Base-by-base conservation (phyloP, 2,329 filamentous ascomycete genomes). In the Penicillium sp. region DNA sequence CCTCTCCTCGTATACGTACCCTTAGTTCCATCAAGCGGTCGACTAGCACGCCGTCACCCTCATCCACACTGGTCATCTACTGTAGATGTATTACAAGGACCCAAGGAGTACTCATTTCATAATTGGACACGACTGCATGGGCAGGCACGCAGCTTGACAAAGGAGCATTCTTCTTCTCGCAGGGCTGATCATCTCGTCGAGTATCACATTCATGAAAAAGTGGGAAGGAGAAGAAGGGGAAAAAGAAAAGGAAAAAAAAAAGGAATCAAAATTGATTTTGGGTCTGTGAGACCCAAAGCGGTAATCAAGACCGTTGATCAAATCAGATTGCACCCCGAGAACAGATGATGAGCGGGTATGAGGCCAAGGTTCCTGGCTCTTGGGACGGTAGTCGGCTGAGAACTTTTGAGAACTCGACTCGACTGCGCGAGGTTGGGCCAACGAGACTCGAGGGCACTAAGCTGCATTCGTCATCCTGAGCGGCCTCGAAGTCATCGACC, bases 321-420 rank as follows among this genome's bases (percentile, higher is more conserved):
- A 46, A 27, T 39, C 39, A 35, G 42, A 51, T 55, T 45, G 44
- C 39, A 29, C 46, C 43, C 35, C 49, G 39, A 29, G 35, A 45
- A 43, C 53, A 57, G 54, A 55, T 54, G 47, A 46, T 33, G 50
- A 50, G 47, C 46, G 52, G 51, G 46, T 50, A 49, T 47, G 45
- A 38, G 36, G 50, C 50, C 50, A 53, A 55, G 49, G 49, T 52
- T 53, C 53, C 51, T 54, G 54, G 44, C 40, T 50, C 43, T 54
- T 53, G 49, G 47, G 47, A 43, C 35, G 25, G 37, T 37, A 40
- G 18, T 18, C 18, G 18, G 18, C 18, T 18, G 18, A 18, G 18
- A 18, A 18, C 18, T 18, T 18, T 43, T 39, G 45, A 13, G 27
- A 37, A 29, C 9, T 12, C 5, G 38, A 34, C 18, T 18, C 18